Conservation (phyloP, 352 stramenopile genomes). For the Pythium rhizo-oryzae region DNA sequence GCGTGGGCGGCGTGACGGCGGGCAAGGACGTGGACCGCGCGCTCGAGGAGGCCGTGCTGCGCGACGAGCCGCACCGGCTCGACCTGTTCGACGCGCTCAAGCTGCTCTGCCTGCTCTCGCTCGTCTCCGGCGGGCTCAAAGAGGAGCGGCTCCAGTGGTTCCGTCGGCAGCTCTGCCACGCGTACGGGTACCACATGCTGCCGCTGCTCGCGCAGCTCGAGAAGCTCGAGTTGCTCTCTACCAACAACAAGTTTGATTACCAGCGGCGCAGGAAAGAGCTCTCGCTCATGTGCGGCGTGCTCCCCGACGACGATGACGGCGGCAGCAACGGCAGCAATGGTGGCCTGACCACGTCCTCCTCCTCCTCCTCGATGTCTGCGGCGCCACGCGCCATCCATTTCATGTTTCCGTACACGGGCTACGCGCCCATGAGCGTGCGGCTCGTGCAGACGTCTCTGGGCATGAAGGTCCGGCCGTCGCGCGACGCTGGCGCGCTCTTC, state of each 20-base stretch:
- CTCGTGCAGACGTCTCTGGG: constrained; percentile 75
- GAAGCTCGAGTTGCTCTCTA: constrained; percentile 67
- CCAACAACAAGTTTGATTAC: constrained; percentile 70
- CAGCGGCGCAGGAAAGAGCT: constrained; percentile 31
- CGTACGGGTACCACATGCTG: constrained; percentile 75
- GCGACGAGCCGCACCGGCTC: constrained; percentile 60
- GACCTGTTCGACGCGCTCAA: constrained; percentile 76
- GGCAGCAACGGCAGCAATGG: neutral
- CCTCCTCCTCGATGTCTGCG: constrained; percentile 5
- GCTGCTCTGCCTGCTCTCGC: constrained; percentile 74
- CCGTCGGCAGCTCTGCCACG: constrained; percentile 78
- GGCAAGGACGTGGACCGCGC: constrained; percentile 68
- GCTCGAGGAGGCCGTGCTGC: constrained; percentile 69
- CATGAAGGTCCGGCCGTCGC: constrained; percentile 59
- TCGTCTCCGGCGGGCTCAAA: constrained; percentile 69
- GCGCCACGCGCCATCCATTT: constrained; percentile 64
- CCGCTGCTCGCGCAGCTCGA: constrained; percentile 72
- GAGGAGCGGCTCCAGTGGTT: constrained; percentile 61
- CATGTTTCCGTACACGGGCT: constrained; percentile 87
- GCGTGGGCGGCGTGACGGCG: constrained; percentile 25
- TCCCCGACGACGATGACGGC: constrained; percentile 8
- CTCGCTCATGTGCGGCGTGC: constrained; percentile 24
- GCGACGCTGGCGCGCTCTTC: constrained; percentile 14
- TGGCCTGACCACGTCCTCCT: neutral
- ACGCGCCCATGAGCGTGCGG: constrained; percentile 82